Percentiles rank a stretch among this genome's conserved stretches.
Evolutionary conservation across 1,139 yeast species (phyloP).

Genomic region (Debaryomyces sp.): DNA sequence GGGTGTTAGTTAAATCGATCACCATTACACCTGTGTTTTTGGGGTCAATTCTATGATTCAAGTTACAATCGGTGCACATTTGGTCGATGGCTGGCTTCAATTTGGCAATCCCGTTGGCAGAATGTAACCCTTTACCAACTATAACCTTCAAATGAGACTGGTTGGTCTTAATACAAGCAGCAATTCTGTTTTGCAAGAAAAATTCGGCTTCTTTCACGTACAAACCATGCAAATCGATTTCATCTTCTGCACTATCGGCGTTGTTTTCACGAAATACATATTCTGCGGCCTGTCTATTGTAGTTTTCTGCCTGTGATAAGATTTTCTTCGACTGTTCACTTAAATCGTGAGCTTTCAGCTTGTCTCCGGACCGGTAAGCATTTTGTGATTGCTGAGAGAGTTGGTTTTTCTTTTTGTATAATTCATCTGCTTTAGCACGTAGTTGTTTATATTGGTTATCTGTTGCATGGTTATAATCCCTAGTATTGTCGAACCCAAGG

Average conservation of each 20-base stretch:
- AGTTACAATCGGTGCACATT: slow-evolving; percentile 65
- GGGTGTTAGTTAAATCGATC: slow-evolving; percentile 55
- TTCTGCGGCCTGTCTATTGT: slow-evolving; percentile 82
- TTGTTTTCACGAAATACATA: slow-evolving; percentile 89
- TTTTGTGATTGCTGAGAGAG: slow-evolving; percentile 70
- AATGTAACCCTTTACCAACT: slow-evolving; percentile 94
- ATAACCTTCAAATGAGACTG: slow-evolving; percentile 67
- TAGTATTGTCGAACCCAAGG: slow-evolving; percentile 36
- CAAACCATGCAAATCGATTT: slow-evolving; percentile 91
- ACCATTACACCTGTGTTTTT: slow-evolving; percentile 81
- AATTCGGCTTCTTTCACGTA: slow-evolving; percentile 87
- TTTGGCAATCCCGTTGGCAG: slow-evolving; percentile 80
- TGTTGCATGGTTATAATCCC: slow-evolving; percentile 74
- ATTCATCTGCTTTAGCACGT: slow-evolving; percentile 69
- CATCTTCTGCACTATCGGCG: slow-evolving; percentile 79
- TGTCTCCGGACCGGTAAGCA: slow-evolving; percentile 77
- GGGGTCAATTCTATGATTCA: slow-evolving; percentile 63
- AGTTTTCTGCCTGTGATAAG: slow-evolving; percentile 62
- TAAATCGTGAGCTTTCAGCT: slow-evolving; percentile 68
- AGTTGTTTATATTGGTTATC: slow-evolving; percentile 66
- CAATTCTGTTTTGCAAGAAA: slow-evolving; percentile 71
- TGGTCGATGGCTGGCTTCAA: slow-evolving; percentile 87
- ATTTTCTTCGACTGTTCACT: slow-evolving; percentile 70
- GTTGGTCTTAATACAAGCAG: slow-evolving; percentile 61
- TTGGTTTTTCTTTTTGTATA: slow-evolving; percentile 57